Evolutionary conservation across 257 asterid species (phyloP).

Genomic region (Craterostigma plantagineum): DNA sequence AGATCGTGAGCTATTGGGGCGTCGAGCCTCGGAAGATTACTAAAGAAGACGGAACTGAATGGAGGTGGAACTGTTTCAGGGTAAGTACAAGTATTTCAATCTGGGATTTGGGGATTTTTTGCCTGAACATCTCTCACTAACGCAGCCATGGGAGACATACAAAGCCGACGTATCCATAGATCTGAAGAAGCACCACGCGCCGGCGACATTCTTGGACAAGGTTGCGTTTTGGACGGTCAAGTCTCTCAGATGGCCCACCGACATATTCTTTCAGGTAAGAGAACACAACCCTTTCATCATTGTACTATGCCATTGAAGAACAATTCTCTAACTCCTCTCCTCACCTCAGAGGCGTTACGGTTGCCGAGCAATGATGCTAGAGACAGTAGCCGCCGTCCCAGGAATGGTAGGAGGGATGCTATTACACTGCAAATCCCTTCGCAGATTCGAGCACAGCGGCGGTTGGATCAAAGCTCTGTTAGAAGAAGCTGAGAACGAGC

Average conservation of each 20-base stretch:
- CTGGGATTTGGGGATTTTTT: background rate
- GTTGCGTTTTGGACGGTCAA: constrained; percentile 45
- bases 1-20: constrained; percentile 48
- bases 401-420: constrained; percentile 75
- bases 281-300: background rate
- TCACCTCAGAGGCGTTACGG: constrained; percentile 36
- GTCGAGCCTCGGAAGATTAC: constrained; percentile 27
- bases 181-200: constrained; percentile 42
- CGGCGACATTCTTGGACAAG: constrained; percentile 29
- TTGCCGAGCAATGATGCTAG: constrained; percentile 64
- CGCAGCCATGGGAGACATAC: constrained; percentile 66
- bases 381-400: constrained; percentile 69
- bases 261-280: constrained; percentile 40
- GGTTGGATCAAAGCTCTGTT: constrained; percentile 65
- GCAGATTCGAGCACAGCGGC: constrained; percentile 58
- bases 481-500: constrained; percentile 57
- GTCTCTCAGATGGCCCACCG: constrained; percentile 34
- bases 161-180: constrained; percentile 53
- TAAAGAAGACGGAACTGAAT: constrained; percentile 43
- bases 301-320: background rate
- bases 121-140: background rate
- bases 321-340: background rate
- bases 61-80: constrained; percentile 65
- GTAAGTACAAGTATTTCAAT: constrained; percentile 9
- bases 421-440: constrained; percentile 39